phyloP scores from a whole-genome alignment of 805 yeast species.

The Lachancea kluyveri region DNA sequence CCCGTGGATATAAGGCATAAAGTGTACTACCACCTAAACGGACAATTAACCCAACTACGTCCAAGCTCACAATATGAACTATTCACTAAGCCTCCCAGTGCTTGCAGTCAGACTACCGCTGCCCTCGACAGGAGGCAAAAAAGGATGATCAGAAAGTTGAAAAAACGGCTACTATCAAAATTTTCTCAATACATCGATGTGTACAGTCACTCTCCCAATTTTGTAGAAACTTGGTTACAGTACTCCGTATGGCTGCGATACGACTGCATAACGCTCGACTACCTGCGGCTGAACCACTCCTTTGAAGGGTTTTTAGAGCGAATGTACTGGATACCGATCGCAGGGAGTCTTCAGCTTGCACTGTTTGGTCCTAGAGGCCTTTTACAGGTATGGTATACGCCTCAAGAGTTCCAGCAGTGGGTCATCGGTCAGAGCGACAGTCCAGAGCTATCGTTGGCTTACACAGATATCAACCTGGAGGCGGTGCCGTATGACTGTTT shows the following conservation, averaged over 20 bases:
- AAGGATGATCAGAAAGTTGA: neutral
- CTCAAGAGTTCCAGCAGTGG: slow-evolving; percentile 15
- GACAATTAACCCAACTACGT: slow-evolving; percentile 3
- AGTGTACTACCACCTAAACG: slow-evolving; percentile 22
- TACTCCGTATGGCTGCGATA: slow-evolving; percentile 24
- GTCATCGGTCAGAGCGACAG: too few species aligned
- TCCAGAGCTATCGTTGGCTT: too few species aligned
- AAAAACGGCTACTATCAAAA: slow-evolving; percentile 7
- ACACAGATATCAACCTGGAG: too few species aligned
- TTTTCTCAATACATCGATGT: slow-evolving; percentile 18
- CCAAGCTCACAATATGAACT: slow-evolving; percentile 7
- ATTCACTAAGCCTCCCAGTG: slow-evolving; percentile 1
- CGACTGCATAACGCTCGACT: slow-evolving; percentile 27
- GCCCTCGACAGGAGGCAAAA: too few species aligned
- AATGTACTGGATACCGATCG: slow-evolving; percentile 21
- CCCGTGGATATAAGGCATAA: slow-evolving; percentile 22
- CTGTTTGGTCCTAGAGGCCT: slow-evolving; percentile 19
- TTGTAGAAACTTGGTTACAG: slow-evolving; percentile 21
- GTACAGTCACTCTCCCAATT: slow-evolving; percentile 20
- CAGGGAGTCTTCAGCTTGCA: slow-evolving; percentile 15
- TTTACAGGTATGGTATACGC: slow-evolving; percentile 26
- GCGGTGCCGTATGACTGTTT: too few species aligned
- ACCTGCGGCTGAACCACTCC: slow-evolving; percentile 21
- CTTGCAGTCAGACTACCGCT: neutral
- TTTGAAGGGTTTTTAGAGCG: slow-evolving; percentile 20